phyloP scores from a whole-genome alignment of 2,329 filamentous ascomycete genomes.

The Thyridium curvatum region DNA sequence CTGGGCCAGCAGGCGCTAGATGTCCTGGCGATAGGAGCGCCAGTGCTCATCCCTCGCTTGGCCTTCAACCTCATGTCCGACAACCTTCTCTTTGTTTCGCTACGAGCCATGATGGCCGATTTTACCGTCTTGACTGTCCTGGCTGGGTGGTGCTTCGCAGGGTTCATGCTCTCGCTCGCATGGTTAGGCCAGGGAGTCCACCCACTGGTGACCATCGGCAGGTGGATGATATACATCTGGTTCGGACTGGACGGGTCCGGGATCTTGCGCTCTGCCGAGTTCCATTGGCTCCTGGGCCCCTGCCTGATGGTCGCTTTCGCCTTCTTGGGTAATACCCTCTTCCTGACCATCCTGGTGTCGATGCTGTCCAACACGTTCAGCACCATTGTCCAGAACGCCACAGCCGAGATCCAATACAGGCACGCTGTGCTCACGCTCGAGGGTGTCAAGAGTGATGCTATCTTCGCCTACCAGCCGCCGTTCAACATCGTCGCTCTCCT shows the following conservation, averaged over 20 bases:
- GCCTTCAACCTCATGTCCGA: constrained; percentile 80
- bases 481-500: constrained; percentile 77
- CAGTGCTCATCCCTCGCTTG: constrained; percentile 69
- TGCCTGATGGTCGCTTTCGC: constrained; percentile 77
- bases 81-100: constrained; percentile 75
- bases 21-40: constrained; percentile 72
- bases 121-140: constrained; percentile 73
- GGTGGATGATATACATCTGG: constrained; percentile 94
- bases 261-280: constrained; percentile 56
- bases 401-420: constrained; percentile 78
- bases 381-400: constrained; percentile 68
- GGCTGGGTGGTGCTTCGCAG: constrained; percentile 76
- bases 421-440: constrained; percentile 77
- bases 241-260: constrained; percentile 74
- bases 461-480: constrained; percentile 77
- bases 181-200: constrained; percentile 68
- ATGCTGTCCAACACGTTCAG: constrained; percentile 82
- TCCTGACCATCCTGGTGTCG: constrained; percentile 82
- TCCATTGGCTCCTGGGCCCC: constrained; percentile 75
- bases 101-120: constrained; percentile 80
- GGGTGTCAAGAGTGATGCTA: constrained; percentile 77
- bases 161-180: constrained; percentile 71
- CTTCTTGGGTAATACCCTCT: constrained; percentile 80
- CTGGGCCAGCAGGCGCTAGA: constrained; percentile 64
- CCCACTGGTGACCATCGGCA: constrained; percentile 63